Conservation (phyloP, 108 stramenopile species). For the Aurantiochytrium sp. region DNA sequence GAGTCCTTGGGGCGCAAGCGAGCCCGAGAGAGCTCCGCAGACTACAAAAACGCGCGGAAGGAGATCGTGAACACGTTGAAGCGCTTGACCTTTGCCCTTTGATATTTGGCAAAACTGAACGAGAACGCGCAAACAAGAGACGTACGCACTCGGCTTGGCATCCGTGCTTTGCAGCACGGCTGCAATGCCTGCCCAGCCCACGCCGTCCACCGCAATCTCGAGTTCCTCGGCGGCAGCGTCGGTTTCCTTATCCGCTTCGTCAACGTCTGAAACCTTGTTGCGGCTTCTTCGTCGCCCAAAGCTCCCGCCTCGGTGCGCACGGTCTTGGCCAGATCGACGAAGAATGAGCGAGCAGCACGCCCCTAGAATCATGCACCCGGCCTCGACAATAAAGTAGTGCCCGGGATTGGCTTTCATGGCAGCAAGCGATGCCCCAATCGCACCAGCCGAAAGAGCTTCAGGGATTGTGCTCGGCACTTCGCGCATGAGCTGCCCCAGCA, state of each 20-base stretch:
- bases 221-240: background rate
- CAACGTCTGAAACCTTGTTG: background rate
- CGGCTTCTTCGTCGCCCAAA: background rate
- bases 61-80: background rate
- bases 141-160: background rate
- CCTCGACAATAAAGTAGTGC: slow-evolving; percentile 4
- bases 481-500: background rate
- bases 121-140: background rate
- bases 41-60: background rate
- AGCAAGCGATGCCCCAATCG: background rate
- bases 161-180: background rate
- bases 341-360: background rate
- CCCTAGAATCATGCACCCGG: background rate
- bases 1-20: background rate
- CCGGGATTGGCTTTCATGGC: background rate
- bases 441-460: background rate
- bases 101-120: background rate
- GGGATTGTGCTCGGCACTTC: background rate
- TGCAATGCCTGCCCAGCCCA: background rate
- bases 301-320: no score
- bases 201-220: background rate
- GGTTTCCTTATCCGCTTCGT: background rate
- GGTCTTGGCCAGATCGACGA: background rate
- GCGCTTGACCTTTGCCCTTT: background rate
- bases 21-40: background rate